Evolutionary conservation across 2,329 filamentous ascomycete genomes (phyloP), one percentile per base, ranked within the genome.

Genomic region (Amauroascus niger): DNA sequence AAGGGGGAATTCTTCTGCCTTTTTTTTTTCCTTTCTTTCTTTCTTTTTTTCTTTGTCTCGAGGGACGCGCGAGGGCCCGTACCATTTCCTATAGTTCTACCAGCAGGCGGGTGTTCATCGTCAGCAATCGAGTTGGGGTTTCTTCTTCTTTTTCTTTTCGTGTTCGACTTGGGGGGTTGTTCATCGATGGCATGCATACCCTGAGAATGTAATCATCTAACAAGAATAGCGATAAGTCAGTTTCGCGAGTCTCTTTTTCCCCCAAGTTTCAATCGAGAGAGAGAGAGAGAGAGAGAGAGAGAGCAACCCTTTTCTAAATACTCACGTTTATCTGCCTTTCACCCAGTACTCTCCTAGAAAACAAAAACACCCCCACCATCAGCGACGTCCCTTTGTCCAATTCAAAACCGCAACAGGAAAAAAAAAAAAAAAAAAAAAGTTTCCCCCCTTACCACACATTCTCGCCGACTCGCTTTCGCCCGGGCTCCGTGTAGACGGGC

Each of bases 161-260:
- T n/a, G 28, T 32, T 32, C 14, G 33, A 35, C 33, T 35, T 6
- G 28, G 33, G 14, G 14, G 13, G 14, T 3, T 11, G 33, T 35
- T 35, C 9, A 13, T 4, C 13, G 3, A n/a, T 18, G 16, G 49
- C 39, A 35, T 64, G 49, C 39, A 35, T 64, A 71, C 67, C 71
- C 71, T 51, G 71, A 72, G 53, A 74, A 73, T 28, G 71, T 69
- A 56, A 73, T 73, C 71, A 73, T 73, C 69, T 72, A 56, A n/a
- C 16, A 16, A n/a, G 6, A 13, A 20, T 18, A 40, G 9, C 6
- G 16, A 8, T 13, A 18, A 3, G 18, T 54, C 39, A 54, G 52
- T 20, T 4, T 20, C 28, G 11, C 37, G n/a, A 20, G 16, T 18
- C 33, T 18, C 37, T n/a, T n/a, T n/a, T n/a, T n/a, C n/a, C n/a